phyloP scores from a whole-genome alignment of 257 asterid genomes.

The Jacaranda copaia region DNA sequence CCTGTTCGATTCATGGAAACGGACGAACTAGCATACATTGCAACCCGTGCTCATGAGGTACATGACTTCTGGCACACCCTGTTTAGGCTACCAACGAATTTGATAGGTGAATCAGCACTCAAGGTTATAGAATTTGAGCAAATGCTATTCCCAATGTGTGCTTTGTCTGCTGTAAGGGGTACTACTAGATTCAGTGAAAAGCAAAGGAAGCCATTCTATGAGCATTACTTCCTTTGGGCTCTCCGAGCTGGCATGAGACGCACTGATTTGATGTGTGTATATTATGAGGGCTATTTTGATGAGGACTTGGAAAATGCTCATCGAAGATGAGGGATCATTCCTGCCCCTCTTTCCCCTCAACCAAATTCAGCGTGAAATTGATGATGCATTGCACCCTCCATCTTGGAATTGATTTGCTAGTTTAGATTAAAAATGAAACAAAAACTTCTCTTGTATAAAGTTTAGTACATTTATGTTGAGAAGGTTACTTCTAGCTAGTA shows the following conservation, averaged over 20 bases:
- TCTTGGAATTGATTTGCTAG: neutral
- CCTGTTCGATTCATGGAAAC: slow-evolving; percentile 97
- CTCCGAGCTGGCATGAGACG: slow-evolving; percentile 73
- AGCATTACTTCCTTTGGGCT: slow-evolving; percentile 98
- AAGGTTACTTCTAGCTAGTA: neutral
- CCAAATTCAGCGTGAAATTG: slow-evolving; percentile 40
- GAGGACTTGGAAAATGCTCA: slow-evolving; percentile 92
- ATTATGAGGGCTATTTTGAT: slow-evolving; percentile 83
- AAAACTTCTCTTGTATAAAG: neutral
- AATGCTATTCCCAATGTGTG: slow-evolving; percentile 95
- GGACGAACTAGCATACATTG: slow-evolving; percentile 88
- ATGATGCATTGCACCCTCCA: too few species aligned
- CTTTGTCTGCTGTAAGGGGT: slow-evolving; percentile 85
- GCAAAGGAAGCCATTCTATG: slow-evolving; percentile 82
- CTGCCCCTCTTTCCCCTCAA: slow-evolving; percentile 76
- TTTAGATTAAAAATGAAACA: neutral
- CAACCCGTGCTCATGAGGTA: slow-evolving; percentile 96
- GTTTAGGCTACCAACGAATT: slow-evolving; percentile 86
- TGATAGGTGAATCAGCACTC: slow-evolving; percentile 90
- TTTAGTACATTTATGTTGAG: neutral
- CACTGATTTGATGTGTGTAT: slow-evolving; percentile 86
- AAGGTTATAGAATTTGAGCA: slow-evolving; percentile 96
- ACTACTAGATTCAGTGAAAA: slow-evolving; percentile 73
- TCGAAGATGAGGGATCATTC: slow-evolving; percentile 73
- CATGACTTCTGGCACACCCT: slow-evolving; percentile 98